Conservation (phyloP, 2,329 filamentous ascomycete species). For the Alternaria viburni region DNA sequence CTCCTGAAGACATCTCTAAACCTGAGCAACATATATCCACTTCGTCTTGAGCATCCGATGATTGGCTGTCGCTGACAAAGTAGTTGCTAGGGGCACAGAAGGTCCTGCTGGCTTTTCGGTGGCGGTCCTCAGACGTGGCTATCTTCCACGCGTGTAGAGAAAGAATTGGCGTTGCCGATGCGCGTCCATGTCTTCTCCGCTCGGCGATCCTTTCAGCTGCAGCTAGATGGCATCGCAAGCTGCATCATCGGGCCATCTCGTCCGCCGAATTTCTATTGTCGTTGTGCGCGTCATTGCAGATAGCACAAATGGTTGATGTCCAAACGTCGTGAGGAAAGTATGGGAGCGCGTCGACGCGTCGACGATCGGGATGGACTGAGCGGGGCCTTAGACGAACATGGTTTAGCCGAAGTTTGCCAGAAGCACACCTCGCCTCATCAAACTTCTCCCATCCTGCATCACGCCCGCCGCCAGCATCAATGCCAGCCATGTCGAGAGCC, state of each 20-base stretch:
- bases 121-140: neutral
- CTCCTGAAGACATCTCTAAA: neutral
- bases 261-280: neutral
- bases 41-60: neutral
- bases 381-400: neutral
- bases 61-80: neutral
- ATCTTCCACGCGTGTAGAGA: neutral
- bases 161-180: neutral
- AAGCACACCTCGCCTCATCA: neutral
- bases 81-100: neutral
- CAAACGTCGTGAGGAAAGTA: neutral
- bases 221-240: neutral
- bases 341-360: neutral
- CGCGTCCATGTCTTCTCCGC: neutral
- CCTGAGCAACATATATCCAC: neutral
- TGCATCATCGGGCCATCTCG: neutral
- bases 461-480: neutral
- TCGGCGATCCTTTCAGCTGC: neutral
- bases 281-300: neutral
- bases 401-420: neutral
- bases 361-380: neutral
- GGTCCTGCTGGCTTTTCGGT: neutral
- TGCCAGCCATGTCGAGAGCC: neutral
- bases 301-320: accelerated
- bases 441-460: neutral